phyloP scores from a whole-genome alignment of 805 yeast species.

The Saccharomyces cerevisiae region DNA sequence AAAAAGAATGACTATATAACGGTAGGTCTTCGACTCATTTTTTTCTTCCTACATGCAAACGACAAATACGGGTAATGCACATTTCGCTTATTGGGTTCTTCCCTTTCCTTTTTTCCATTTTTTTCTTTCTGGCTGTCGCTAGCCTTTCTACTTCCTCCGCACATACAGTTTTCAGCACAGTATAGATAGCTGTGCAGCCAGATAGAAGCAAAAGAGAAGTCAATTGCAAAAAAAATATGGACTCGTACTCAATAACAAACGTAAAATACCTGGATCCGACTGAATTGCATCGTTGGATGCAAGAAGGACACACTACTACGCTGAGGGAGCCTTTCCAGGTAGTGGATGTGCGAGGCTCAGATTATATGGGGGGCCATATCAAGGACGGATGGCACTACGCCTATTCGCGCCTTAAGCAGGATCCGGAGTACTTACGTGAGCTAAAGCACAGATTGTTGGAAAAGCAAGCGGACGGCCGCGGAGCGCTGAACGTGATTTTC shows the following conservation, averaged over 20 bases:
- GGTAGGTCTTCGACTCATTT: not conserved
- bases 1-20: not conserved
- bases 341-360: conserved; percentile 82
- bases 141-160: not conserved
- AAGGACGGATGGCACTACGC: conserved; percentile 22
- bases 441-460: conserved; percentile 16
- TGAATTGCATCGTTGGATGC: conserved; percentile 22
- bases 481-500: conserved; percentile 43
- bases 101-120: not conserved
- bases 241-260: conserved; percentile 14
- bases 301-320: conserved; percentile 13
- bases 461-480: conserved; percentile 18
- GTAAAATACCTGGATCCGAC: conserved; percentile 22
- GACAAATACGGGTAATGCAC: not conserved
- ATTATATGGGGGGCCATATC: conserved; percentile 56
- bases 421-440: conserved; percentile 55
- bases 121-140: not conserved
- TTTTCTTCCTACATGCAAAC: not conserved
- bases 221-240: not conserved
- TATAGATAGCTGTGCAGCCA: not conserved
- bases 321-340: conserved; percentile 31
- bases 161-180: not conserved
- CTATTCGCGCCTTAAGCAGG: conserved; percentile 34
- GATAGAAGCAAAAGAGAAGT: not conserved
- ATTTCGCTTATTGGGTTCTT: not conserved